Evolutionary conservation across 805 yeast genomes (phyloP).

Genomic region (Ogataea nakhonphanomensis): DNA sequence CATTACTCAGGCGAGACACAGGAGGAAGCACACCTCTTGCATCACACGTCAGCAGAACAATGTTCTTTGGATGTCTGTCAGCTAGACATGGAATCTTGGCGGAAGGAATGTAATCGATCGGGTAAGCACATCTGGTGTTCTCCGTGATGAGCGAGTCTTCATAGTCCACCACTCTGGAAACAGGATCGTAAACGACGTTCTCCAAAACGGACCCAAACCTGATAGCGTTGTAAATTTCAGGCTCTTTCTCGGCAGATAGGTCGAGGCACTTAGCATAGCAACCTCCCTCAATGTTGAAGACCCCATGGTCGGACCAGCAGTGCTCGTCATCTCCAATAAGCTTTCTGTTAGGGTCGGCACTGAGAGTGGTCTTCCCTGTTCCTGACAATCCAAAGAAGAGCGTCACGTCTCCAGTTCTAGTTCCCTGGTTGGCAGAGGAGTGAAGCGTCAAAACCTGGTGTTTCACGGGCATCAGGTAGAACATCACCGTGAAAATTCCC

Average conservation of each 20-base stretch:
- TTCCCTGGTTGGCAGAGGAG: conserved; percentile 93
- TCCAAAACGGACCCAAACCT: conserved; percentile 93
- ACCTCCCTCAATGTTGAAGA: conserved; percentile 98
- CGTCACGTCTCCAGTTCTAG: conserved; percentile 77
- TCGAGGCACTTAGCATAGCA: conserved; percentile 98
- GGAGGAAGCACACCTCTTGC: conserved; percentile 98
- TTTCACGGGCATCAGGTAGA: conserved; percentile 95
- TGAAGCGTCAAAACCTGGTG: conserved; percentile 90
- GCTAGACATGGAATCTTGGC: conserved; percentile 95
- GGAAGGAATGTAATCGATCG: conserved; percentile 93
- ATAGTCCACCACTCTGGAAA: conserved; percentile 81
- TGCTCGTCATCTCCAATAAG: conserved; percentile 99
- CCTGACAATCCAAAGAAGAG: conserved; percentile 96
- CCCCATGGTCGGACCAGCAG: conserved; percentile 98
- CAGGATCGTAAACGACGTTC: conserved; percentile 82
- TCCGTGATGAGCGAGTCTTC: conserved; percentile 80
- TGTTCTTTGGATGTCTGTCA: conserved; percentile 86
- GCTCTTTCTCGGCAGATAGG: conserved; percentile 87
- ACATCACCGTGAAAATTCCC: conserved; percentile 98
- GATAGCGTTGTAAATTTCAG: conserved; percentile 94
- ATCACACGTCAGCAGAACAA: conserved; percentile 90
- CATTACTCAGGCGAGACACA: conserved; percentile 85
- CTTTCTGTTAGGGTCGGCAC: conserved; percentile 92
- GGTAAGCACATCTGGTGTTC: conserved; percentile 98
- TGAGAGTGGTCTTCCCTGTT: conserved; percentile 95